These are phyloP conservation scores for Candida sphagnicola DNA, from an alignment of 805 yeast species.

Conservation along the genomic window DNA sequence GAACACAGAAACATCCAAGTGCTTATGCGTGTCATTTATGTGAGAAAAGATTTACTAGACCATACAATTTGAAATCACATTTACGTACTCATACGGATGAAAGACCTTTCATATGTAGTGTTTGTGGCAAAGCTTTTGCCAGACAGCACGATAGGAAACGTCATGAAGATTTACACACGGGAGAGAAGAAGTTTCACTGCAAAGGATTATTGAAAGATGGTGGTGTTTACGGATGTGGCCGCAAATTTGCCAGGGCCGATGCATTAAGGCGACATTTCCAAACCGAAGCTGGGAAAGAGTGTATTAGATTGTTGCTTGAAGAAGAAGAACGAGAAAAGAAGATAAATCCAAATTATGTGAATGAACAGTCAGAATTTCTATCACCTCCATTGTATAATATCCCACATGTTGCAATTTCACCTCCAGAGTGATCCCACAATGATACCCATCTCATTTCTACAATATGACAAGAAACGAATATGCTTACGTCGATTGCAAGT, in stretches of 20 bases:
- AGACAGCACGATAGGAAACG: slow-evolving; percentile 44
- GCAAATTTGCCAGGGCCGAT: slow-evolving; percentile 45
- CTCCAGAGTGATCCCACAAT: slow-evolving; percentile 27
- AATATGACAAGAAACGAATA: background rate
- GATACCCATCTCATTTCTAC: too few species aligned
- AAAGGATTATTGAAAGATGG: slow-evolving; percentile 61
- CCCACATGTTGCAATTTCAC: slow-evolving; percentile 38
- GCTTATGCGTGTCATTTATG: slow-evolving; percentile 78
- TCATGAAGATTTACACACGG: slow-evolving; percentile 59
- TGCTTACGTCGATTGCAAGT: too few species aligned
- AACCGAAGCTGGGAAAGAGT: slow-evolving; percentile 43
- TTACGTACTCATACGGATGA: slow-evolving; percentile 86
- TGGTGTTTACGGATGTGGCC: slow-evolving; percentile 42
- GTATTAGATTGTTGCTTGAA: slow-evolving; percentile 37
- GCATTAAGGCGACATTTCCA: slow-evolving; percentile 44
- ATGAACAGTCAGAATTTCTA: slow-evolving; percentile 7
- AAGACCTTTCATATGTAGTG: slow-evolving; percentile 67
- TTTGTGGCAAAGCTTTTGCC: slow-evolving; percentile 74
- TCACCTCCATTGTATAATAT: slow-evolving; percentile 16
- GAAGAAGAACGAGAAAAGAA: slow-evolving; percentile 33
- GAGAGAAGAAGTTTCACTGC: slow-evolving; percentile 72
- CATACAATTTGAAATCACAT: slow-evolving; percentile 90
- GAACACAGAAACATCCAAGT: slow-evolving; percentile 69
- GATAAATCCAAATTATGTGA: slow-evolving; percentile 5
- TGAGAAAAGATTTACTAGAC: slow-evolving; percentile 83